Evolutionary conservation across 345 rosid species (phyloP).

Genomic region (Lepidium didymum): DNA sequence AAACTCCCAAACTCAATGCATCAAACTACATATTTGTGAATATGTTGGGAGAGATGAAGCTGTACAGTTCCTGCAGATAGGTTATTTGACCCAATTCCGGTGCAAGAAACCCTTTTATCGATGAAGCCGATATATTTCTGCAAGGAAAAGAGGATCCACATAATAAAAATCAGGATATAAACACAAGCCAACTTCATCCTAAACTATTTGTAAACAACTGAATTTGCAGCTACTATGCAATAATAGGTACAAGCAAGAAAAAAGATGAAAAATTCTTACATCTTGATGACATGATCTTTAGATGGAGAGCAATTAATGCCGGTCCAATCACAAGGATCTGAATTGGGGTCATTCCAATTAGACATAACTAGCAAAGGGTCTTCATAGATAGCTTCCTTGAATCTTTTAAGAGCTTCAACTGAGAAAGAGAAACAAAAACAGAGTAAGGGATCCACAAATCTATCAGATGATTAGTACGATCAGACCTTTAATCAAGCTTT

Average conservation of each 20-base stretch:
- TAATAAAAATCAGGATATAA: neutral
- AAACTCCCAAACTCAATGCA: conserved; percentile 14
- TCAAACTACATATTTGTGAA: conserved; percentile 17
- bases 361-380: conserved; percentile 76
- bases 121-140: conserved; percentile 72
- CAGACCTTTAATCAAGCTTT: neutral
- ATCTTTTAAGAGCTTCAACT: conserved; percentile 68
- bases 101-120: conserved; percentile 76
- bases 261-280: conserved; percentile 40
- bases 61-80: conserved; percentile 68
- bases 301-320: conserved; percentile 54
- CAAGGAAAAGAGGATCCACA: conserved; percentile 15
- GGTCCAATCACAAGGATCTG: conserved; percentile 83
- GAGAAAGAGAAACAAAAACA: neutral
- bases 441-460: neutral
- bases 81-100: conserved; percentile 73
- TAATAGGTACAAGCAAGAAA: neutral
- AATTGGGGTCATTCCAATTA: conserved; percentile 73
- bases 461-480: neutral
- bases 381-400: conserved; percentile 84
- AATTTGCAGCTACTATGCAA: neutral
- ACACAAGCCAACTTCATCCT: neutral
- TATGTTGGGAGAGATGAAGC: neutral
- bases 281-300: conserved; percentile 68
- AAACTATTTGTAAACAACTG: neutral